Base-by-base conservation (phyloP, 2,329 filamentous ascomycete genomes). In the Rhinocladiella mackenziei region DNA sequence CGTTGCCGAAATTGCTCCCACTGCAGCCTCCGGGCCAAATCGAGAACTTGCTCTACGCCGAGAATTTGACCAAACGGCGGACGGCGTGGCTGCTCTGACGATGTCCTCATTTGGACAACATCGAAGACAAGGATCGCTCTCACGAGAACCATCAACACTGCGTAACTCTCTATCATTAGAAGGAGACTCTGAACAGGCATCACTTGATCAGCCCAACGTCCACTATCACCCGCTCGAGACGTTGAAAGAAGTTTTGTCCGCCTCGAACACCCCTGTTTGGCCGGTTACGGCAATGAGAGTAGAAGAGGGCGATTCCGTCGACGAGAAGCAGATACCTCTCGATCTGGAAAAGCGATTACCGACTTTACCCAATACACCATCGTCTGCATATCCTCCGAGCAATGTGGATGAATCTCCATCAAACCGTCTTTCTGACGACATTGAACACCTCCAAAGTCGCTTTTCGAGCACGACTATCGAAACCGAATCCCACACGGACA, bases 281-380 rank as follows among this genome's bases (percentile, higher is more conserved):
- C 49, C 56, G 10, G 32, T 50, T 7, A 56, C 57, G 7, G 54
- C 53, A 4, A 41, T 53, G 15, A 46, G 55, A 22, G 49, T 53
- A 13, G 48, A 48, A n/a, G 30, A 39, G 29, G 35, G 48, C 17
- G 51, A 44, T 13, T 40, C 25, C 20, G 29, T 40, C 2, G 53
- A 57, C 39, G 56, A 58, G 5, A 37, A 49, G 10, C 62, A 60
- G 1, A 59, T 57, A 20, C 60, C 59, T 6, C 43, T 59, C 2
- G 56, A 62, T 42, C 50, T 60, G 13, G 51, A 51, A 32, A 71
- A 72, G 48, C 57, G 68, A 29, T 59, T 72, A 15, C 69, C 69
- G 4, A 69, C 68, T 5, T 58, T 71, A 14, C 69, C 69, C 6
- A 71, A 71, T 48, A 66, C 66, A 4, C 69, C 68, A 19, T 71